These are phyloP conservation scores for Hortaea sp. DNA, from an alignment of 2,329 filamentous ascomycete genomes.

Conservation along the genomic window DNA sequence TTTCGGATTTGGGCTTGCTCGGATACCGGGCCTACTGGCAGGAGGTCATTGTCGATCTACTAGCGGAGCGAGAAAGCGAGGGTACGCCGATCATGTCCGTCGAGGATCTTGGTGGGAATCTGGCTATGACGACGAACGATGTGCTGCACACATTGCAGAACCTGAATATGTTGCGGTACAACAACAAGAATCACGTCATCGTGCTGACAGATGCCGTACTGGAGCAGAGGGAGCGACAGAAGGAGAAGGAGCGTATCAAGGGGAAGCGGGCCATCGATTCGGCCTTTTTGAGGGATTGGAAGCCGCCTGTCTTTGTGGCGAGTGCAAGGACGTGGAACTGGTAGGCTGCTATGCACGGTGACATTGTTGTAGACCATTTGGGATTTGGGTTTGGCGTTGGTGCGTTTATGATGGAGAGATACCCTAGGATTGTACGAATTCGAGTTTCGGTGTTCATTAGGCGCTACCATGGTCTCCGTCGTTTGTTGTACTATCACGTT, in stretches of 20 bases:
- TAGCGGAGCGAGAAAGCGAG: conserved; percentile 60
- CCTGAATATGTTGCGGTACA: conserved; percentile 89
- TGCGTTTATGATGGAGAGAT: too few species aligned
- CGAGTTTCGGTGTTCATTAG: too few species aligned
- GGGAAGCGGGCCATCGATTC: conserved; percentile 66
- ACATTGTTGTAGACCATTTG: too few species aligned
- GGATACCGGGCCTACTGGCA: conserved; percentile 98
- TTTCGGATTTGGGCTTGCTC: conserved; percentile 84
- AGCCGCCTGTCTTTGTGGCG: conserved; percentile 87
- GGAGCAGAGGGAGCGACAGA: conserved; percentile 55
- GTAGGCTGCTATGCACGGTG: conserved; percentile 35
- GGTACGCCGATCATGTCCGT: conserved; percentile 66
- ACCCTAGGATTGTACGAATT: too few species aligned
- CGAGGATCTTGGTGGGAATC: conserved; percentile 65
- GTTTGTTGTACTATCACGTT: too few species aligned
- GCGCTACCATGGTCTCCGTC: too few species aligned
- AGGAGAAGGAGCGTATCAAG: conserved; percentile 64
- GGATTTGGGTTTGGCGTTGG: too few species aligned
- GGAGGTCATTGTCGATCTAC: conserved; percentile 78
- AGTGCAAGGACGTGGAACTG: conserved; percentile 91
- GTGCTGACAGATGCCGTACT: conserved; percentile 80
- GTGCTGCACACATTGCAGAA: conserved; percentile 92
- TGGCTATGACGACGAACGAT: conserved; percentile 95
- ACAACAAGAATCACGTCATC: conserved; percentile 93
- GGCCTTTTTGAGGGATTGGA: conserved; percentile 69